Percentiles rank a stretch among this genome's conserved stretches.
These are phyloP conservation scores for Tricladium varicosporioides DNA, from an alignment of 2,329 filamentous ascomycete species.

Conservation along the genomic window DNA sequence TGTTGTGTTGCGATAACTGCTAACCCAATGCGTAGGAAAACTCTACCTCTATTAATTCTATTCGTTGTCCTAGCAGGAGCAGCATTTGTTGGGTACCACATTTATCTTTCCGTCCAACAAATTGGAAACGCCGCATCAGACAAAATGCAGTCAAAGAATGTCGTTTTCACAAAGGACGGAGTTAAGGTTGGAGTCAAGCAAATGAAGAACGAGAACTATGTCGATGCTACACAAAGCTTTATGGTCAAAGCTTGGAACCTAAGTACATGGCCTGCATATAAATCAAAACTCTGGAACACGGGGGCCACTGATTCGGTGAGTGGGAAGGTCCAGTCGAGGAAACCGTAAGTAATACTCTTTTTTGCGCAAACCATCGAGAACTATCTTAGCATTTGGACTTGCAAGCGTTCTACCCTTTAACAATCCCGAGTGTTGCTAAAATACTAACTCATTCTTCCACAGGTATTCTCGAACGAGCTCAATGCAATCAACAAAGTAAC, in stretches of 20 bases:
- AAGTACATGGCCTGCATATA: slow-evolving; percentile 35
- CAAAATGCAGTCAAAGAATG: slow-evolving; percentile 73
- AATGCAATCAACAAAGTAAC: background rate
- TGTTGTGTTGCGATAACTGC: background rate
- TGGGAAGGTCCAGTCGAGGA: slow-evolving; percentile 28
- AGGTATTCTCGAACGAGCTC: background rate
- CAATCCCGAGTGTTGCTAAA: too few relatives aligned
- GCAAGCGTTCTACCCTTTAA: too few relatives aligned
- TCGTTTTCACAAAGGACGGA: slow-evolving; percentile 73
- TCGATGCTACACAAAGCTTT: slow-evolving; percentile 70
- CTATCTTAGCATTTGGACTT: too few relatives aligned
- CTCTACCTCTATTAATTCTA: slow-evolving; percentile 66
- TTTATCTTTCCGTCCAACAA: slow-evolving; percentile 66
- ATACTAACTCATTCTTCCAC: background rate
- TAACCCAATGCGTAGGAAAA: slow-evolving; percentile 37
- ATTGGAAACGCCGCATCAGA: slow-evolving; percentile 64
- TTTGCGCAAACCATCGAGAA: background rate
- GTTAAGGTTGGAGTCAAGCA: slow-evolving; percentile 70
- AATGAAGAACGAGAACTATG: slow-evolving; percentile 65
- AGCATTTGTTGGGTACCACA: slow-evolving; percentile 68
- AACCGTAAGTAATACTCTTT: slow-evolving; percentile 26
- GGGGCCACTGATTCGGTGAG: slow-evolving; percentile 17
- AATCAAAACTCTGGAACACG: slow-evolving; percentile 38
- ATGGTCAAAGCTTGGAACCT: slow-evolving; percentile 67
- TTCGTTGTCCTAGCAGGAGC: slow-evolving; percentile 54